A percentile compares a stretch with the other conserved stretches of the same genome.
phyloP scores from a whole-genome alignment of 2,329 filamentous ascomycete species.

The Pyricularia sp. region DNA sequence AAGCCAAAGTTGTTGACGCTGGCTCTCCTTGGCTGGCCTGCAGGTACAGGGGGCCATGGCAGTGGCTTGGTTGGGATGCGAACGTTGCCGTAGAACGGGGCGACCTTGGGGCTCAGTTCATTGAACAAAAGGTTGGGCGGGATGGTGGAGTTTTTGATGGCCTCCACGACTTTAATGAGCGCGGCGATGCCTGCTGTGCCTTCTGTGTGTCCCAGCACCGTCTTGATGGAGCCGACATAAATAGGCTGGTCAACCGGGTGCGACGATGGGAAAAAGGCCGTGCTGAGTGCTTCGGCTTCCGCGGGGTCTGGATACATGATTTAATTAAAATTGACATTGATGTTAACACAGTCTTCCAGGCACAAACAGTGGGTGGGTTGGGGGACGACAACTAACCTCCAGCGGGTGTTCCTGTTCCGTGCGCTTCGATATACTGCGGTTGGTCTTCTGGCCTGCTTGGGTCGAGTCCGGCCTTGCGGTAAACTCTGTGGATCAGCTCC shows the following conservation, averaged over 20 bases:
- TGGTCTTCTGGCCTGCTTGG: conserved; percentile 16
- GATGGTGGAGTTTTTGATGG: conserved; percentile 17
- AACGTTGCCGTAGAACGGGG: conserved; percentile 13
- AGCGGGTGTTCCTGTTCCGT: conserved; percentile 23
- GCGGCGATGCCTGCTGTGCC: conserved; percentile 35
- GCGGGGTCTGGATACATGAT: conserved; percentile 26
- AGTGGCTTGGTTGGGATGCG: conserved; percentile 8
- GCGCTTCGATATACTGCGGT: conserved; percentile 29
- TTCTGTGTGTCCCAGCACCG: conserved; percentile 35
- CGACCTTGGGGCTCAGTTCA: conserved; percentile 14
- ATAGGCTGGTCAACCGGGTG: background rate
- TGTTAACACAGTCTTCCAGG: too few relatives aligned
- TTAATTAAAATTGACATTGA: background rate
- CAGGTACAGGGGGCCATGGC: conserved; percentile 4
- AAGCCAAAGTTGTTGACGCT: conserved; percentile 15
- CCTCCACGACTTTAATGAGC: conserved; percentile 29
- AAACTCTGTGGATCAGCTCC: conserved; percentile 28
- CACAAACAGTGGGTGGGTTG: too few relatives aligned
- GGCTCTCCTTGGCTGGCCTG: conserved; percentile 12
- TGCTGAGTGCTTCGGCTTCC: conserved; percentile 29
- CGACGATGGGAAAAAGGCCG: conserved; percentile 13
- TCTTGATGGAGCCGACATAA: conserved; percentile 17
- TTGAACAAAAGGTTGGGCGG: conserved; percentile 16
- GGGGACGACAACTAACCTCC: background rate
- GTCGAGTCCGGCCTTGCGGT: conserved; percentile 27